Evolutionary conservation across 2,329 filamentous ascomycete species (phyloP), one percentile per base, ranked within the genome.

Genomic region (Sporothrix pseudoabietina): DNA sequence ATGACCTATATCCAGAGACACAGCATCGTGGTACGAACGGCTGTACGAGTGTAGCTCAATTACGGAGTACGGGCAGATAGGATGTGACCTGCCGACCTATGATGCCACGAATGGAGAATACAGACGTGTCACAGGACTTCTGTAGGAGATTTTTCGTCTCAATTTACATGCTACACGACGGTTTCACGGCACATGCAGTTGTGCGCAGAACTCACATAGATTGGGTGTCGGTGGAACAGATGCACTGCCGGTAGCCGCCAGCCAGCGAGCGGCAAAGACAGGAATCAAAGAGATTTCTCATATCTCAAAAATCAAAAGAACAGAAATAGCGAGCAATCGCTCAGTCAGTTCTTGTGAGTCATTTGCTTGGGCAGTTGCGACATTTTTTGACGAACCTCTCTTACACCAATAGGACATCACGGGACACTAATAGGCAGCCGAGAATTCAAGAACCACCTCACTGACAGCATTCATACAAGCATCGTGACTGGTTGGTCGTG

Each of bases 81-180:
- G 10, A 9, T 26, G 35, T 41, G 57, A 26, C 14, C 55, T 14
- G 32, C 4, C 35, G 55, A 19, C 39, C 35, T 22, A 32, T 41
- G 57, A n/a, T 41, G 19, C 32, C 41, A 47, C 47, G 61, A 19
- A 65, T 19, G 12, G 12, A 4, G 9, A 19, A 3, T 12, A 47
- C 12, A 19, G 5, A 49, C 12, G 22, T 47, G 12, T 10, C 6
- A 19, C 39, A 44, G 35, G 35, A 6, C 4, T 47, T 30, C 4
- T 26, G 1, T 30, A 47, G 22, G 39, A 66, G 61, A 47, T n/a
- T 52, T 68, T 8, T 52, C 26, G 3, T 49, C 30, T 35, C 14
- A 68, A 68, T 52, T 32, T 68, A 68, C 44, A 22, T 68, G 65
- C 65, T 68, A 68, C 65, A 35, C 49, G 41, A 32, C 26, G 47